Base-by-base conservation (phyloP, 106 monocot species). In the Agapanthus africanus region DNA sequence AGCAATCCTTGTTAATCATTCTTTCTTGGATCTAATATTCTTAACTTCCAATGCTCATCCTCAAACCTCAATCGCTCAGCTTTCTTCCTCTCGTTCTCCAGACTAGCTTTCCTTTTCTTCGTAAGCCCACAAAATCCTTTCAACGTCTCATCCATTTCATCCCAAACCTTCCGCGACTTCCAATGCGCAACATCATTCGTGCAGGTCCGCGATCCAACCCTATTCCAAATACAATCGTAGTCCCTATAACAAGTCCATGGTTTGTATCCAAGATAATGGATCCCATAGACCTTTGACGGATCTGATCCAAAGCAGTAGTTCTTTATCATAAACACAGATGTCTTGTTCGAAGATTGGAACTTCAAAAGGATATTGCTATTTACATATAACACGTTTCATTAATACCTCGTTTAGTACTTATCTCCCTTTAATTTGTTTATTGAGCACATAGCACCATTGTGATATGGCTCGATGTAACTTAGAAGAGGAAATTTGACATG, bases 211-310 rank as follows among this genome's bases (percentile, higher is more conserved):
- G 10, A 44, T 11, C 44, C 44, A 14, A 11, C 14, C 44, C 44
- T 4, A 14, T 44, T 44, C 44, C 44, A 44, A 16, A 14, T 44
- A 16, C 44, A 44, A 16, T 44, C 44, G 44, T 44, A 44, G 44
- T 44, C 44, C 44, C 44, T 44, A 16, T 44, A 44, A 44, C 44
- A 44, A 9, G 44, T 16, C 44, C 44, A 44, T 1, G 10, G 10
- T 16, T 92, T 92, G 59, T 83, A 28, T 2, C 92, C 92, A 4
- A 92, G 81, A 31, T 73, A 92, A 54, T 92, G 92, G 36, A 88
- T 79, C 30, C 73, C 67, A 76, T 79, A 81, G 19, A 85, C 33
- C 76, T 77, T 56, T 18, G 87, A 73, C 11, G 87, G 87, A 4
- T 88, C 87, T 0, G 84, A 71, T 4, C 35, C 73, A 59, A 87